These are phyloP conservation scores for Fusarium dlaminii DNA, from an alignment of 2,329 filamentous ascomycete genomes.

Conservation along the genomic window DNA sequence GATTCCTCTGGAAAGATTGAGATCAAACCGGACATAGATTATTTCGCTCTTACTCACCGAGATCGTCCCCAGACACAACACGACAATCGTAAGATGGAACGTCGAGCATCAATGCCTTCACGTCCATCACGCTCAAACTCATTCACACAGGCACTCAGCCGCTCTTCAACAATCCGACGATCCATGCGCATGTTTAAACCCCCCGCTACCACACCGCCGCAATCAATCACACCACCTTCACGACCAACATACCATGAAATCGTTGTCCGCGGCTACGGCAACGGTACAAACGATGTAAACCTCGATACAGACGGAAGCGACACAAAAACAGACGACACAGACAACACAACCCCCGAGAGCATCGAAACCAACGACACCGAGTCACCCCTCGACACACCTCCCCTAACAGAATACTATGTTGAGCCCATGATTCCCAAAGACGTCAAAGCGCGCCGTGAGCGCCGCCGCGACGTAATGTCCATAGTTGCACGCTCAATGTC, in stretches of 20 bases:
- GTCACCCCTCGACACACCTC: slow-evolving; percentile 33
- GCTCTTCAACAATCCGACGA: slow-evolving; percentile 48
- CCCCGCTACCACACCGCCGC: slow-evolving; percentile 26
- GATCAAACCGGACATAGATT: slow-evolving; percentile 66
- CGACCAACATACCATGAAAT: slow-evolving; percentile 58
- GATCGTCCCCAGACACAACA: slow-evolving; percentile 12
- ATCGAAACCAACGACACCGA: slow-evolving; percentile 42
- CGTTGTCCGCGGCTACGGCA: slow-evolving; percentile 63
- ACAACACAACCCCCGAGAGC: slow-evolving; percentile 38
- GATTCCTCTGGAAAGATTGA: slow-evolving; percentile 45
- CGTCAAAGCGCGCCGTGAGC: slow-evolving; percentile 41
- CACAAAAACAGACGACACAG: slow-evolving; percentile 33
- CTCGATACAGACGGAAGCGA: slow-evolving; percentile 34
- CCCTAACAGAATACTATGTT: slow-evolving; percentile 27
- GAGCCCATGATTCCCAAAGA: slow-evolving; percentile 22
- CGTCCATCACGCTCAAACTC: slow-evolving; percentile 46
- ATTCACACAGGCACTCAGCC: slow-evolving; percentile 43
- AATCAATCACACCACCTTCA: slow-evolving; percentile 19
- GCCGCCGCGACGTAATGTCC: slow-evolving; percentile 43
- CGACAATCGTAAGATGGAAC: slow-evolving; percentile 26
- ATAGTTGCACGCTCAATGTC: slow-evolving; percentile 41
- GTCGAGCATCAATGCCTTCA: slow-evolving; percentile 22
- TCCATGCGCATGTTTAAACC: slow-evolving; percentile 47
- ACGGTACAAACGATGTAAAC: slow-evolving; percentile 57
- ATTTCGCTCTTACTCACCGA: slow-evolving; percentile 57